phyloP scores from a whole-genome alignment of 768 basidiomycete species.

The Mycena epipterygia region DNA sequence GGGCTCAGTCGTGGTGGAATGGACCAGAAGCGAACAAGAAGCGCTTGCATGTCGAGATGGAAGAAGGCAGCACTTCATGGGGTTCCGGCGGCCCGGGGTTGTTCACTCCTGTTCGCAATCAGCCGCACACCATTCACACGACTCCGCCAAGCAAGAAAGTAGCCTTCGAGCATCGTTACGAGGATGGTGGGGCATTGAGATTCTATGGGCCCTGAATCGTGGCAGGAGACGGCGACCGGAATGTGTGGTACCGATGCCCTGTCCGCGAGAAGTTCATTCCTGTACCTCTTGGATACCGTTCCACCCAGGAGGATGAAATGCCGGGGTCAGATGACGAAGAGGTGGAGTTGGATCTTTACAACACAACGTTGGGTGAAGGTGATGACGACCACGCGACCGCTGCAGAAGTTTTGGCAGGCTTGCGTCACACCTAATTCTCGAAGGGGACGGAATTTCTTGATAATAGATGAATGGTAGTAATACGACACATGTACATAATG shows the following conservation, averaged over 20 bases:
- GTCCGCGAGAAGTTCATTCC: background rate
- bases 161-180: background rate
- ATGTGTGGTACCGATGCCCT: background rate
- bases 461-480: background rate
- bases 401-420: background rate
- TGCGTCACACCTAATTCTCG: background rate
- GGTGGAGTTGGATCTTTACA: background rate
- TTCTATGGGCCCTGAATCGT: slow-evolving; percentile 11
- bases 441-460: background rate
- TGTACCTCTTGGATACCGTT: slow-evolving; percentile 14
- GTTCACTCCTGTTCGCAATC: too few species aligned
- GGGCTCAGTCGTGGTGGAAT: background rate
- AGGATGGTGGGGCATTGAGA: background rate
- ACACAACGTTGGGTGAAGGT: background rate
- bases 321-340: background rate
- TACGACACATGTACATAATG: background rate
- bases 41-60: background rate
- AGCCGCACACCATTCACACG: background rate
- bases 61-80: background rate
- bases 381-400: background rate
- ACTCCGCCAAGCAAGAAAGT: slow-evolving; percentile 11
- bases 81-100: too few species aligned
- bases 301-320: background rate
- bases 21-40: slow-evolving; percentile 13
- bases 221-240: background rate